Conservation (phyloP, 23 red algal genomes). For the Gracilaria domingensis region DNA sequence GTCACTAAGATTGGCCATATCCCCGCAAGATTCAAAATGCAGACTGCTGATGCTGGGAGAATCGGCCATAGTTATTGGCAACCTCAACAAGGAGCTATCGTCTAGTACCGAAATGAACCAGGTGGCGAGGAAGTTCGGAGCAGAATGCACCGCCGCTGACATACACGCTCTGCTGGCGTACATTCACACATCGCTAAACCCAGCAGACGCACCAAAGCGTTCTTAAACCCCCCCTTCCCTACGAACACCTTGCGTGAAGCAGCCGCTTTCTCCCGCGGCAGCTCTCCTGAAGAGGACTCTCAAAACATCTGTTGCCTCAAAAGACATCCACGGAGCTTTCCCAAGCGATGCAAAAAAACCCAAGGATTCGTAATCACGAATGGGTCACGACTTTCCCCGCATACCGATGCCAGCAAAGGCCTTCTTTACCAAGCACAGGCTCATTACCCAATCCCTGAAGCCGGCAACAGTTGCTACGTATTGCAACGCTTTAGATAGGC, state of each 20-base stretch:
- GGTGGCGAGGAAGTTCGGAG: background rate
- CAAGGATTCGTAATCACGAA: too few species aligned
- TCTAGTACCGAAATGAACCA: background rate
- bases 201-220: background rate
- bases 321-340: too few species aligned
- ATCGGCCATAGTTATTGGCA: background rate
- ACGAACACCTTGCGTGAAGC: background rate
- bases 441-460: too few species aligned
- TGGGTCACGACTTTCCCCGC: too few species aligned
- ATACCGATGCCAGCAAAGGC: background rate
- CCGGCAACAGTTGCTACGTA: background rate
- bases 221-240: background rate
- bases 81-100: slow-evolving; percentile 9
- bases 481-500: background rate
- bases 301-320: too few species aligned
- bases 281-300: too few species aligned
- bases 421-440: background rate
- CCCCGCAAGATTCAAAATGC: background rate
- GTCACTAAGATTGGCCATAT: background rate
- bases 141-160: background rate
- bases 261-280: too few species aligned
- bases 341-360: too few species aligned
- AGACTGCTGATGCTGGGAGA: background rate
- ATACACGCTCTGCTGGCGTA: background rate
- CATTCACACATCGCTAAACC: slow-evolving; percentile 16